Evolutionary conservation across 768 basidiomycete species (phyloP), one percentile per base, ranked within the genome.

Genomic region (Pleurotus djamor): DNA sequence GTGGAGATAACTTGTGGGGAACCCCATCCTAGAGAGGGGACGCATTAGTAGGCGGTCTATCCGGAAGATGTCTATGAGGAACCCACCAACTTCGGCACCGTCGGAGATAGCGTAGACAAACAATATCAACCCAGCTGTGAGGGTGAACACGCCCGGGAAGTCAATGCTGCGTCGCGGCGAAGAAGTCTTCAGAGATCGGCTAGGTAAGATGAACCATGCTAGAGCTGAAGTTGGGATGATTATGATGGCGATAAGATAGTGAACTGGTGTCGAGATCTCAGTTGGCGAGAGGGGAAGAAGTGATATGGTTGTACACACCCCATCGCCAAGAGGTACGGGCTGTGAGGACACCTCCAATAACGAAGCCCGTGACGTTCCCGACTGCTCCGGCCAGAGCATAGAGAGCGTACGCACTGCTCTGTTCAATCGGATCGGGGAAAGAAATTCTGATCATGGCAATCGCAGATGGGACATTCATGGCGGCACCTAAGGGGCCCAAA

Each of bases 381-480:
- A 81, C 51, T 9, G 74, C 77, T 37, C 79, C 81, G 32, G 73
- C 70, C 7, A 77, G 75, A 55, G 79, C 81, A 58, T 81, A 76
- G 0, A 78, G 60, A 7, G 72, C 72, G 38, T 83, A 72, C 3
- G 80, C 82, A 32, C 71, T 70, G 56, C 78, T 71, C 60, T 81
- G 81, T 57, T 78, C 72, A 5, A 57, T 59, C 9, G 75, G 74
- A 12, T 80, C 75, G 0, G 82, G 76, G 65, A 81, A 83, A 57
- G 45, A 37, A 12, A 77, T 68, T 47, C 74, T 73, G 16, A 82
- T 70, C 38, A 83, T 71, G 37, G 74, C 67, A 17, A 79, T 65
- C 5, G 79, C 75, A 5, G 79, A 74, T 3, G 81, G 81, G 35
- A 82, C 73, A 13, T 76, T 76, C 70, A 80, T 68, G 1, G 79